Conservation (phyloP, 169 alveolate genomes). For the Plasmodium billcollinsi region DNA sequence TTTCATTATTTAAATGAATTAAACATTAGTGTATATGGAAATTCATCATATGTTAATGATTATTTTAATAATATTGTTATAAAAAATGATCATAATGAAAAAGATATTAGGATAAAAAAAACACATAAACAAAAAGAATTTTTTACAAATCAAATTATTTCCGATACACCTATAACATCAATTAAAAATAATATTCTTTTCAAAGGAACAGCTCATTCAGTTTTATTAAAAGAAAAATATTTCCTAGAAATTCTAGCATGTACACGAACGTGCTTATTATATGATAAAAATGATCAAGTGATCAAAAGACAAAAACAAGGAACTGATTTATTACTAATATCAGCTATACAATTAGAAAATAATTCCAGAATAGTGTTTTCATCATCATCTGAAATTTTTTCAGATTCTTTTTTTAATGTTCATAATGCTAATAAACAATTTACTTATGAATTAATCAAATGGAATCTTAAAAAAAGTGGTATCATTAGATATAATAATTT, state of each 20-base stretch:
- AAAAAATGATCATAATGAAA: neutral
- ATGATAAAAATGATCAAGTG: slow-evolving; percentile 14
- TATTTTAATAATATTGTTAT: slow-evolving; percentile 20
- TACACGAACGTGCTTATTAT: slow-evolving; percentile 43
- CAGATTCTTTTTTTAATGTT: slow-evolving; percentile 35
- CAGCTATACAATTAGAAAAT: slow-evolving; percentile 69
- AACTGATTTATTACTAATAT: slow-evolving; percentile 46
- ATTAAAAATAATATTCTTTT: slow-evolving; percentile 13
- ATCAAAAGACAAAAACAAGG: slow-evolving; percentile 47
- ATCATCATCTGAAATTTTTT: slow-evolving; percentile 62
- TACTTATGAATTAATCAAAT: slow-evolving; percentile 24
- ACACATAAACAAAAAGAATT: neutral
- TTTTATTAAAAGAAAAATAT: slow-evolving; percentile 33
- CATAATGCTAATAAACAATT: slow-evolving; percentile 38
- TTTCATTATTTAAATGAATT: slow-evolving; percentile 13
- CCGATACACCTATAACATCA: slow-evolving; percentile 35
- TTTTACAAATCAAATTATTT: slow-evolving; percentile 56
- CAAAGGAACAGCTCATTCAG: slow-evolving; percentile 73
- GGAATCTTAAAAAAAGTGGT: slow-evolving; percentile 73
- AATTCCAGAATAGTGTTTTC: slow-evolving; percentile 59
- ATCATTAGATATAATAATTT: slow-evolving; percentile 70
- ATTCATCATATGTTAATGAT: slow-evolving; percentile 26
- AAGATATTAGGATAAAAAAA: neutral
- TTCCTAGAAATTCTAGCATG: slow-evolving; percentile 35
- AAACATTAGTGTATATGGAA: slow-evolving; percentile 47